A percentile compares a stretch with the other conserved stretches of the same genome.
Evolutionary conservation across 108 stramenopile genomes (phyloP).

Genomic region (Aurantiochytrium sp.): DNA sequence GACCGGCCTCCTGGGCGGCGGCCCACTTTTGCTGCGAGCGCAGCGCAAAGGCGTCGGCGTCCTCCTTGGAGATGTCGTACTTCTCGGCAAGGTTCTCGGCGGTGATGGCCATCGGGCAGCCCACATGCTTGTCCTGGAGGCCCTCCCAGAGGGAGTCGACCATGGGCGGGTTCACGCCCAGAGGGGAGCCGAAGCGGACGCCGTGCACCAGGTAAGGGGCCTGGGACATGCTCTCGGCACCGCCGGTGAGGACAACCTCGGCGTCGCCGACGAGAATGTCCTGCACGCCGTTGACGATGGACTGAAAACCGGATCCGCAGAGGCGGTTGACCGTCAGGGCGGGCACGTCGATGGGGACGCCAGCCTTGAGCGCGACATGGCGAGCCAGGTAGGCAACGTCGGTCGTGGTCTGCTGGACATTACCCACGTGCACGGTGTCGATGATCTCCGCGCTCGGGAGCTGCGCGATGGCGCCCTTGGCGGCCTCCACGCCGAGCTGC

Average conservation of each 20-base stretch:
- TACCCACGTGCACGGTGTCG: conserved; percentile 75
- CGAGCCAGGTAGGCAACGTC: conserved; percentile 89
- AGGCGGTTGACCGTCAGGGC: conserved; percentile 91
- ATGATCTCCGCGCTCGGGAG: conserved; percentile 69
- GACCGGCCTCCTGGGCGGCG: conserved; percentile 41
- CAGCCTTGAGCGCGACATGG: conserved; percentile 77
- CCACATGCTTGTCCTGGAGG: conserved; percentile 69
- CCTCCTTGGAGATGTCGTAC: conserved; percentile 67
- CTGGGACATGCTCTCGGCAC: conserved; percentile 89
- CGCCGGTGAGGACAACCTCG: conserved; percentile 74
- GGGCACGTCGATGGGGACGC: conserved; percentile 62
- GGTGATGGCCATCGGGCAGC: conserved; percentile 79
- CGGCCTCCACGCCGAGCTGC: conserved; percentile 63
- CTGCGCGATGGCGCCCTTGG: conserved; percentile 41
- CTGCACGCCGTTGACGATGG: conserved; percentile 77
- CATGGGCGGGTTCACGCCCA: conserved; percentile 19
- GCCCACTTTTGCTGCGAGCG: conserved; percentile 16
- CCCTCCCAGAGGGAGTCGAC: conserved; percentile 69
- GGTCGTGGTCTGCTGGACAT: conserved; percentile 75
- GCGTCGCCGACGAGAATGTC: conserved; percentile 78
- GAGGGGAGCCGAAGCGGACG: conserved; percentile 12
- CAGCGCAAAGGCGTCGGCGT: conserved; percentile 25
- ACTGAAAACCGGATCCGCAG: conserved; percentile 94
- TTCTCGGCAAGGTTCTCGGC: conserved; percentile 91
- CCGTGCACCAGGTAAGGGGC: conserved; percentile 18